Evolutionary conservation across 2,329 filamentous ascomycete genomes (phyloP).

Genomic region (Teratosphaeria epicoccoides): DNA sequence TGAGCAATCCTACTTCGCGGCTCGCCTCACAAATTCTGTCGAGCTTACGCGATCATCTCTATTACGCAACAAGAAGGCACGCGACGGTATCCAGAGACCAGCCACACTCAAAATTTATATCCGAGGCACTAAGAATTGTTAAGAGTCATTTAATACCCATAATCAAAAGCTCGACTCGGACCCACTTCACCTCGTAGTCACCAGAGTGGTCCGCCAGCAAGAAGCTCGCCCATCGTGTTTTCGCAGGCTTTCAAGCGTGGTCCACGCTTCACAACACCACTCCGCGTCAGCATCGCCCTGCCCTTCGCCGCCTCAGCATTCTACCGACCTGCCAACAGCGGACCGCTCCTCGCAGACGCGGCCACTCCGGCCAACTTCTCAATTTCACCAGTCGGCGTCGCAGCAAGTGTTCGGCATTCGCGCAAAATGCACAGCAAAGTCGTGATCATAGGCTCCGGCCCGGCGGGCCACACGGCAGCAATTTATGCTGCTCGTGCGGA

Average conservation of each 20-base stretch:
- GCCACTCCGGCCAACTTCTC: constrained; percentile 8
- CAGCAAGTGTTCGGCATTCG: constrained; percentile 18
- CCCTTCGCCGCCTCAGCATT: constrained; percentile 63
- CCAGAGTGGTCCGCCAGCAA: neutral
- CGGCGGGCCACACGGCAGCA: constrained; percentile 92
- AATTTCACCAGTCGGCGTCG: constrained; percentile 7
- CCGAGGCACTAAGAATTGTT: neutral
- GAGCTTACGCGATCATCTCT: neutral
- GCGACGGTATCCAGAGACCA: neutral
- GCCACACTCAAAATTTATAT: neutral
- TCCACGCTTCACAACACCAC: constrained; percentile 50
- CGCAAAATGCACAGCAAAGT: constrained; percentile 85
- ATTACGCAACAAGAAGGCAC: neutral
- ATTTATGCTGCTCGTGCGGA: constrained; percentile 93
- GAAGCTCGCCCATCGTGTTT: constrained; percentile 71
- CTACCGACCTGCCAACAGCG: constrained; percentile 36
- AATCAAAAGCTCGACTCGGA: neutral
- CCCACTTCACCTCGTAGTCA: neutral
- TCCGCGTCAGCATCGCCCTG: constrained; percentile 63
- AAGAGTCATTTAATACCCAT: neutral
- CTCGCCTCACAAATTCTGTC: neutral
- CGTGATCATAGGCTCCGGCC: constrained; percentile 72
- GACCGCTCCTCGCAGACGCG: constrained; percentile 31
- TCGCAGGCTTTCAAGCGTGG: constrained; percentile 53
- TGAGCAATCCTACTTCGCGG: neutral